Conservation (phyloP, 371 early-diverging fungal genomes). For the Coemansia sp. region DNA sequence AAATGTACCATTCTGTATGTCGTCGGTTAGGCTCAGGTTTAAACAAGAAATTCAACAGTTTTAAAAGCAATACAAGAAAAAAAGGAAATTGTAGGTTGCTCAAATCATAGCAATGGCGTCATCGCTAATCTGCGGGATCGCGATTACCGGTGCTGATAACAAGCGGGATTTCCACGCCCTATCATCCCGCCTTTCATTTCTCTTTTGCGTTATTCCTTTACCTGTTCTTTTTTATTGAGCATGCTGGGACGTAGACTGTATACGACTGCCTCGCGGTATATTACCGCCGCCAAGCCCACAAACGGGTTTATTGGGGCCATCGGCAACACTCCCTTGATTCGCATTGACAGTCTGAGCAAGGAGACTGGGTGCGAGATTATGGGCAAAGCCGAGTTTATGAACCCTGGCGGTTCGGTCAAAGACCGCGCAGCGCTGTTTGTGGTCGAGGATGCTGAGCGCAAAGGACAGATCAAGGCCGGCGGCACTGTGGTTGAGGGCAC, state of each 20-base stretch:
- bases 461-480: conserved; percentile 81
- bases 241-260: conserved; percentile 46
- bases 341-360: conserved; percentile 70
- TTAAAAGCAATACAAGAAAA: too few relatives aligned
- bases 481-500: conserved; percentile 96
- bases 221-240: background rate
- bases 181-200: background rate
- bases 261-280: conserved; percentile 25
- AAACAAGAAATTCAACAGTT: too few relatives aligned
- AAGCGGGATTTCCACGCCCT: background rate
- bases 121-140: background rate
- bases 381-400: conserved; percentile 97
- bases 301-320: conserved; percentile 87
- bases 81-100: too few relatives aligned
- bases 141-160: background rate
- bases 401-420: conserved; percentile 97
- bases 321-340: conserved; percentile 88
- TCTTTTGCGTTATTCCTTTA: background rate
- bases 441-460: conserved; percentile 90
- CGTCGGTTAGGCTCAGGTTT: too few relatives aligned
- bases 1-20: background rate
- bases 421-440: conserved; percentile 93
- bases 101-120: too few relatives aligned
- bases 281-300: conserved; percentile 53
- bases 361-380: conserved; percentile 87